Percentiles rank a stretch among this genome's conserved stretches.
These are phyloP conservation scores for Tolypocladium inflatum DNA, from an alignment of 2,329 filamentous ascomycete species.

Conservation along the genomic window DNA sequence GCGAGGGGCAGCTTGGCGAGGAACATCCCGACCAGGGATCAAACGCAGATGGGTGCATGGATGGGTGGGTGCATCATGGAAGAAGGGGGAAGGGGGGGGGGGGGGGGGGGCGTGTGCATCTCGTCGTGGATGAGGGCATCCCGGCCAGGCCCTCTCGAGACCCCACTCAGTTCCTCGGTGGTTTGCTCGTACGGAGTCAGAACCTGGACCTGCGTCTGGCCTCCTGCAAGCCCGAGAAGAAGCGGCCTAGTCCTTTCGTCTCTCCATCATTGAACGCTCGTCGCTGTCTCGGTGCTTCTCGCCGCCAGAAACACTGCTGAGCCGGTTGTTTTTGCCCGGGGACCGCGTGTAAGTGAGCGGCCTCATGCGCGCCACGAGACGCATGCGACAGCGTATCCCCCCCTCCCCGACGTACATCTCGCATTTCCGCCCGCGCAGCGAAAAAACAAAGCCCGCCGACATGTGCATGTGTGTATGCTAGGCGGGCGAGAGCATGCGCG, in stretches of 20 bases:
- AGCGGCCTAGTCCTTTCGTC: background rate
- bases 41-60: background rate
- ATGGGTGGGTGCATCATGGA: background rate
- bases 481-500: background rate
- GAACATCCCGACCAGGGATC: background rate
- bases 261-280: background rate
- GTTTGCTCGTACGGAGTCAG: background rate
- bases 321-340: background rate
- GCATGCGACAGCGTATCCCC: background rate
- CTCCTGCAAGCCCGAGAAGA: background rate
- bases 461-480: background rate
- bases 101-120: background rate
- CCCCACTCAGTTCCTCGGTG: background rate
- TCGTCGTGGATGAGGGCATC: background rate
- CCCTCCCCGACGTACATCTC: background rate
- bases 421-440: background rate
- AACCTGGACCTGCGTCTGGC: constrained; percentile 1
- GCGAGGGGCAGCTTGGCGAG: background rate
- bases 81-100: too few relatives aligned
- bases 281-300: background rate
- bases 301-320: background rate
- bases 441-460: background rate
- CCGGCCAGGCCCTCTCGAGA: background rate
- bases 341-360: background rate
- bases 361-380: background rate